phyloP scores from a whole-genome alignment of 2,329 filamentous ascomycete genomes.

The Cordyceps tenuipes region DNA sequence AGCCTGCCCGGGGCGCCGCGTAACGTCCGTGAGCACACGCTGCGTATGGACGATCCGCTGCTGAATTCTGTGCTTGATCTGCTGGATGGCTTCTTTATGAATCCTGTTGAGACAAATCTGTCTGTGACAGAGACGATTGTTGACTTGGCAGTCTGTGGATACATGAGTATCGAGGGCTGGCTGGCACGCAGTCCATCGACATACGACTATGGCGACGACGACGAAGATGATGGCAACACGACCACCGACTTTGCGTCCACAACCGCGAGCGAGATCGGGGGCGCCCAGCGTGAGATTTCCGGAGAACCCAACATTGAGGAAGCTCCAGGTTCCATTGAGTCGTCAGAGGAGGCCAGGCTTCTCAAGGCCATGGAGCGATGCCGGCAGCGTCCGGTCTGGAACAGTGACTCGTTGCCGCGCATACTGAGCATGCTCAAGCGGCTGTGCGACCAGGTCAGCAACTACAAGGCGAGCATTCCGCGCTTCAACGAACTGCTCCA shows the following conservation, averaged over 20 bases:
- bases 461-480: constrained; percentile 43
- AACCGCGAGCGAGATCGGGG: background rate
- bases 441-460: constrained; percentile 46
- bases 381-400: constrained; percentile 46
- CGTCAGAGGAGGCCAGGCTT: constrained; percentile 25
- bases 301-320: background rate
- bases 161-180: constrained; percentile 86
- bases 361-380: constrained; percentile 42
- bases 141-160: constrained; percentile 74
- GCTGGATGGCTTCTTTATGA: constrained; percentile 75
- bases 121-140: constrained; percentile 77
- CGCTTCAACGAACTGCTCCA: constrained; percentile 66
- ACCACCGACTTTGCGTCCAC: constrained; percentile 6
- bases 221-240: constrained; percentile 27
- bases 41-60: constrained; percentile 54
- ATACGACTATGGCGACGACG: constrained; percentile 47
- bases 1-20: constrained; percentile 52
- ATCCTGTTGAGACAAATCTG: constrained; percentile 85
- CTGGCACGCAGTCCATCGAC: constrained; percentile 63
- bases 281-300: background rate
- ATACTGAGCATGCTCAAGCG: constrained; percentile 50
- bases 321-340: background rate
- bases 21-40: constrained; percentile 52
- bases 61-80: constrained; percentile 60
- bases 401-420: constrained; percentile 38